Evolutionary conservation across 2,329 filamentous ascomycete genomes (phyloP).

Genomic region (Trichoderma sp.): DNA sequence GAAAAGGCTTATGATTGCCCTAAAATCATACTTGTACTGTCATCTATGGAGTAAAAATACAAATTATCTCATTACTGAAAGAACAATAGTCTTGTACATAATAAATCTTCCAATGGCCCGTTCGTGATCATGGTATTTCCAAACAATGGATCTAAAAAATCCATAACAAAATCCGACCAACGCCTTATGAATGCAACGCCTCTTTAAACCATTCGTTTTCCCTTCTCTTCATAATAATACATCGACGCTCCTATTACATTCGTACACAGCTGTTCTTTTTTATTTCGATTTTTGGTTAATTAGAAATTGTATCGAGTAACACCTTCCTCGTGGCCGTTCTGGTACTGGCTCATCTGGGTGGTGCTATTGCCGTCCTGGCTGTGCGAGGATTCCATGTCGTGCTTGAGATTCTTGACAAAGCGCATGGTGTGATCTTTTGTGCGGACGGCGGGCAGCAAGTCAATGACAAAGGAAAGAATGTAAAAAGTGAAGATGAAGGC

Average conservation of each 20-base stretch:
- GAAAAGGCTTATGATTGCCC: not conserved
- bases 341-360: not conserved
- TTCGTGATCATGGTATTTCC: not conserved
- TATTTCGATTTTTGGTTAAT: not conserved
- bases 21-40: not conserved
- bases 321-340: constrained; percentile 34
- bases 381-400: constrained; percentile 31
- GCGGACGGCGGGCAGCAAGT: constrained; percentile 77
- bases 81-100: not conserved
- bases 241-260: not conserved
- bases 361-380: constrained; percentile 6
- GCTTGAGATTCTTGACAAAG: constrained; percentile 39
- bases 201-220: not conserved
- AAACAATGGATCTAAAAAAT: not conserved
- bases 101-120: not conserved
- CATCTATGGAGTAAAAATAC: not conserved
- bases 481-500: constrained; percentile 88
- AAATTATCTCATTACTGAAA: not conserved
- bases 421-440: constrained; percentile 50
- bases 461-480: constrained; percentile 82
- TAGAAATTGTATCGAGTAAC: constrained; percentile 31
- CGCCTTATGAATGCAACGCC: constrained; percentile 5
- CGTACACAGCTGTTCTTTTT: not conserved
- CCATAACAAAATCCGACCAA: not conserved
- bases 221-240: not conserved